Evolutionary conservation across 495 filamentous ascomycete species (phyloP), one percentile per base, ranked within the genome.

Genomic region (Podospora tetraspora): DNA sequence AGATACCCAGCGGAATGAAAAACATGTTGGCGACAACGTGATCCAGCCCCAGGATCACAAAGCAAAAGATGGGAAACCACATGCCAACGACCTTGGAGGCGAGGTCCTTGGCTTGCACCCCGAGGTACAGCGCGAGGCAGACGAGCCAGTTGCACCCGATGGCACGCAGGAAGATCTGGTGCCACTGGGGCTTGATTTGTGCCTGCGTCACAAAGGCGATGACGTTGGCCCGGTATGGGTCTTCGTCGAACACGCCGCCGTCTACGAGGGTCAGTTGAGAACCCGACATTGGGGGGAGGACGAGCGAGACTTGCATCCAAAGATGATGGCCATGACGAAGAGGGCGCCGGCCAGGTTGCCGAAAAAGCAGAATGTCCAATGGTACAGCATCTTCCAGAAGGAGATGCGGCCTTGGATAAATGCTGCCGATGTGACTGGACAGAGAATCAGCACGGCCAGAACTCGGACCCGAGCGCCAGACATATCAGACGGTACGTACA

Each of bases 1-100:
- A 89, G 34, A 89, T 86, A 5, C 76, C 84, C 70, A 85, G 74
- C 10, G 87, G 86, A 30, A 89, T 84, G 69, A 88, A 87, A 37
- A 86, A 88, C 85, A 88, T 89, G 69, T 88, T 89, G 57, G 86
- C 86, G 29, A 89, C 84, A 59, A 88, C 86, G 76, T 89, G 87
- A 57, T 89, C 86, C 7, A 88, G 80, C 0, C 83, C 85, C 6
- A 89, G 77, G 6, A 79, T 82, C n/a, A 87, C 86, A 69, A 88
- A 89, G 11, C 82, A 83, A 65, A 87, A 86, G 21, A 85, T 85
- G 0, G 86, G 87, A 75, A 81, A 86, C 86, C 87, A 89, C 74
- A 89, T 88, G 19, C 84, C 83, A 24, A 84, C 76, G 9, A 89
- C 78, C 74, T 88, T 88, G 16, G 83, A 84, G 23, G 79, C 76